Evolutionary conservation across 1,139 yeast genomes (phyloP), one percentile per base, ranked within the genome.

Genomic region (Lodderomyces oxycetoniae): DNA sequence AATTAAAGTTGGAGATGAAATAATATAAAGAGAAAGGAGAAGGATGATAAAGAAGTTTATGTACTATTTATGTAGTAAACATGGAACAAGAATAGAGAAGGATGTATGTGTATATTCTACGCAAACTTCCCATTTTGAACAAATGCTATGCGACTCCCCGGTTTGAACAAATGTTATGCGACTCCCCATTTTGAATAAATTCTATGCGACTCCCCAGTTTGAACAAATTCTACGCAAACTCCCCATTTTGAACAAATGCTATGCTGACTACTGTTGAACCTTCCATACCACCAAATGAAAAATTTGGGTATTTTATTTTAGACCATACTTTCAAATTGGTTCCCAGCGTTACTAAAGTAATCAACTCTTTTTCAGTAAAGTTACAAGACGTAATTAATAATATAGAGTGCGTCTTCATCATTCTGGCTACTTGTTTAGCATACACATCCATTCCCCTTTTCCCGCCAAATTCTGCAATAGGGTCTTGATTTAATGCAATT

Each of bases 371-470:
- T 48, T 84, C 82, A 0, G 97, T 91, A 55, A 91, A 91, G 54
- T 91, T 91, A 58, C 99, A 93, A n/a, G 95, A 85, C 0, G 98
- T 93, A 30, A 91, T 79, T 38, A 91, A 59, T 19, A 91, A 59
- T 1, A 82, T 57, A 3, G 91, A 82, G 14, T 68, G 74, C 9
- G 53, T 44, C 35, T 70, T 67, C 64, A 87, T 62, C 44, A 83
- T 49, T 37, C 71, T 66, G 30, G 61, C 62, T n/a, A 86, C 78
- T 31, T 77, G 78, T 0, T 49, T 46, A 0, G 88, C 77, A 49
- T 91, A 91, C 9, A 74, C 63, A 30, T 82, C 78, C 48, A 72
- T 66, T 1, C 85, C 85, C 17, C 67, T 62, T 43, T 58, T 56
- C 3, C 64, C 71, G 33, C 63, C 70, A 14, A 24, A 12, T 0